Base-by-base conservation (phyloP, 2,329 filamentous ascomycete genomes). In the Volutella citrinella region DNA sequence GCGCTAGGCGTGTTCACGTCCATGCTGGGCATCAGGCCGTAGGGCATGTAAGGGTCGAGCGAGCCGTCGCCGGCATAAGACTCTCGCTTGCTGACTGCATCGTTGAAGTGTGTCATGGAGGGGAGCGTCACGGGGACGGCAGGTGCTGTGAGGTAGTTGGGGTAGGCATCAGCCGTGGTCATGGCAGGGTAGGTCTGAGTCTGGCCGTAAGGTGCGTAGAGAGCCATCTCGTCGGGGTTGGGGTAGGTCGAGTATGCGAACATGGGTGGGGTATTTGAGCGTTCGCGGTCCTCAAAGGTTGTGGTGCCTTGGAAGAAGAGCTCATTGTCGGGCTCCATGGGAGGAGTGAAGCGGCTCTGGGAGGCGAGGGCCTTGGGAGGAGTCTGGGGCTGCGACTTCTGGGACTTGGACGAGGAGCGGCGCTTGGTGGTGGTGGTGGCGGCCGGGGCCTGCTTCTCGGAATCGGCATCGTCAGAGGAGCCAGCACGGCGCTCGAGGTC, bases 401-500 rank as follows among this genome's bases (percentile, higher is more conserved):
- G 48, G 40, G 52, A 34, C 46, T 57, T 58, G 12, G 46, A 43
- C 19, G 46, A 34, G 40, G 42, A 53, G 38, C 34, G 50, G 47
- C 42, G 55, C 43, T 63, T 60, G 62, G 48, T 49, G 49, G 43
- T 57, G 47, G 36, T 49, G 34, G 43, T 33, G 19, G 47, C 30
- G 36, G 51, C 50, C 44, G 37, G 48, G 46, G 36, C 36, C 48
- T 53, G 50, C 44, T 52, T 53, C 31, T 54, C 50, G 28, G 43
- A 50, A 21, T 65, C 63, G 32, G 59, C 80, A 68, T 68, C 67
- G 29, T 70, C 67, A 40, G 57, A 60, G 32, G 61, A 64, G 27
- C 82, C 84, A 38, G 86, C 86, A 48, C 85, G 76, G 57, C 84
- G 80, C 74, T 91, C 86, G 51, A 91, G 76, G 58, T 91, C 86